These are phyloP conservation scores for Amanita exitialis DNA, from an alignment of 768 basidiomycete genomes.

Conservation along the genomic window DNA sequence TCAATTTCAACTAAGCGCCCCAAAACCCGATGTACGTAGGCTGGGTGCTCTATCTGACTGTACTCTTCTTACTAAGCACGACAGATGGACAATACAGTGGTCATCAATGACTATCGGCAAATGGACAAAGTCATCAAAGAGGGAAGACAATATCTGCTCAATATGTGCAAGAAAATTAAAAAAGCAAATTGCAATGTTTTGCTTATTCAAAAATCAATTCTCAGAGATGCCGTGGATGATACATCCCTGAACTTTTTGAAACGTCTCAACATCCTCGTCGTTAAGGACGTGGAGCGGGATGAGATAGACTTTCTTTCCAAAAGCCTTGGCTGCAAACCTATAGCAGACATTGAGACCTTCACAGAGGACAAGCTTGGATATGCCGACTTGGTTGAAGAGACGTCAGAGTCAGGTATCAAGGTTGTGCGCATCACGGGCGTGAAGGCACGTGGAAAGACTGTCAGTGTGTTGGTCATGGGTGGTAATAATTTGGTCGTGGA, in stretches of 20 bases:
- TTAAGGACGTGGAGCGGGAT: slow-evolving; percentile 97
- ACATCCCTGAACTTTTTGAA: slow-evolving; percentile 96
- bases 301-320: slow-evolving; percentile 97
- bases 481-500: slow-evolving; percentile 89
- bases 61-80: slow-evolving; percentile 9
- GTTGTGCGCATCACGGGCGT: slow-evolving; percentile 93
- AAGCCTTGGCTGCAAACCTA: slow-evolving; percentile 89
- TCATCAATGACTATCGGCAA: slow-evolving; percentile 98
- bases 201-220: slow-evolving; percentile 97
- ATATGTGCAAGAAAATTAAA: slow-evolving; percentile 98
- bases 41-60: slow-evolving; percentile 15
- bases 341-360: slow-evolving; percentile 96
- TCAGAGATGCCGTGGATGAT: slow-evolving; percentile 98
- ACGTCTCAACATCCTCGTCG: slow-evolving; percentile 89
- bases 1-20: slow-evolving; percentile 96
- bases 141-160: slow-evolving; percentile 94
- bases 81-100: slow-evolving; percentile 99
- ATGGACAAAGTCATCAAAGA: slow-evolving; percentile 99
- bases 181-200: slow-evolving; percentile 99
- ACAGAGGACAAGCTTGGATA: slow-evolving; percentile 96
- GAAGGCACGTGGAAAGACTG: slow-evolving; percentile 89
- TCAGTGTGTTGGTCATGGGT: slow-evolving; percentile 93
- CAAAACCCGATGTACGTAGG: slow-evolving; percentile 81
- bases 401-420: slow-evolving; percentile 70
- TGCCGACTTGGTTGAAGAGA: slow-evolving; percentile 92